These are phyloP conservation scores for Pseudofabraea citricarpa DNA, from an alignment of 2,329 filamentous ascomycete species.

Conservation along the genomic window DNA sequence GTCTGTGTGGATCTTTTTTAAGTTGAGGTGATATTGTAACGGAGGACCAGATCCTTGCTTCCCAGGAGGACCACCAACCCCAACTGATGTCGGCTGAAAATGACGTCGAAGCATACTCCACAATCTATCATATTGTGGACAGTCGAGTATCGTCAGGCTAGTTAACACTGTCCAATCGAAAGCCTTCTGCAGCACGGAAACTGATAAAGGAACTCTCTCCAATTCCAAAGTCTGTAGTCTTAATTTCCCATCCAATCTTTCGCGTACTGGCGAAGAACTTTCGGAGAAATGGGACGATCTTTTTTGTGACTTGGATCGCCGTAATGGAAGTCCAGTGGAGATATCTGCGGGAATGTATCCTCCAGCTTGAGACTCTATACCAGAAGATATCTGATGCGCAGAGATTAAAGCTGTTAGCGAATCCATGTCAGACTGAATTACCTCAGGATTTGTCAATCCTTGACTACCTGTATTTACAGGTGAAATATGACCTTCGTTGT, in stretches of 20 bases:
- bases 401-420: conserved; percentile 22
- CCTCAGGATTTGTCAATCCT: conserved; percentile 5
- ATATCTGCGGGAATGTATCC: conserved; percentile 7
- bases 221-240: conserved; percentile 69
- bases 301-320: conserved; percentile 19
- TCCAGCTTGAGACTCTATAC: conserved; percentile 2
- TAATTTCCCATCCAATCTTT: conserved; percentile 51
- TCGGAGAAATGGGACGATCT: conserved; percentile 21
- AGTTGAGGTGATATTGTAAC: conserved; percentile 55
- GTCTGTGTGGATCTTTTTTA: conserved; percentile 75
- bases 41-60: conserved; percentile 26
- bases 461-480: too few species aligned
- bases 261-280: conserved; percentile 24
- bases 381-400: conserved; percentile 14
- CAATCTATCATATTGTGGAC: conserved; percentile 65
- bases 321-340: conserved; percentile 14
- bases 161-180: conserved; percentile 73
- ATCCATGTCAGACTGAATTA: conserved; percentile 21
- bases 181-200: conserved; percentile 62
- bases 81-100: conserved; percentile 41
- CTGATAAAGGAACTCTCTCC: conserved; percentile 69
- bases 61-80: conserved; percentile 16
- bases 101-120: conserved; percentile 68
- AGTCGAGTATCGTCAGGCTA: conserved; percentile 69
- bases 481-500: conserved; percentile 11